Conservation (phyloP, 2,329 filamentous ascomycete species). For the Albifimbria verrucaria region DNA sequence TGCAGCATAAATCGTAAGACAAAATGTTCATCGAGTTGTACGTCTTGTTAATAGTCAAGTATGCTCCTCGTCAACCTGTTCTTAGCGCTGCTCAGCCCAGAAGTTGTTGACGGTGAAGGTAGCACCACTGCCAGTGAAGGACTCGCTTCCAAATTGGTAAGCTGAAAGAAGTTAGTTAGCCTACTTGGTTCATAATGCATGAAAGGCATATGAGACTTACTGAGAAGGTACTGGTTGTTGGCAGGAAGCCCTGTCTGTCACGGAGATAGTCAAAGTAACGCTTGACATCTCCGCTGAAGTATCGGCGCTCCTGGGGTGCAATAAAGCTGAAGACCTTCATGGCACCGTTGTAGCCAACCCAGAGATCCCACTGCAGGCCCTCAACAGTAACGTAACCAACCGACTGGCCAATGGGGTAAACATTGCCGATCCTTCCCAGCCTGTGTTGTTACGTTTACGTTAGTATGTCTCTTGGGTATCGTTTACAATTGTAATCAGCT, state of each 20-base stretch:
- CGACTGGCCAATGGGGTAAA: conserved; percentile 23
- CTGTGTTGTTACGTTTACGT: conserved; percentile 2
- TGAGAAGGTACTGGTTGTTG: conserved; percentile 46
- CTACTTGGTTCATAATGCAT: neutral
- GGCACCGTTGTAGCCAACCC: conserved; percentile 52
- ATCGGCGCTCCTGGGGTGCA: conserved; percentile 35
- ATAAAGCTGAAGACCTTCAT: conserved; percentile 58
- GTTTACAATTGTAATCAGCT: neutral
- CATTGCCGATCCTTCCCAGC: conserved; percentile 15
- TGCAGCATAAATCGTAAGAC: too few species aligned
- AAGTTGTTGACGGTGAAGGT: conserved; percentile 9
- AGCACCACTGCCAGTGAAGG: conserved; percentile 45
- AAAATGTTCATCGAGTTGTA: too few species aligned
- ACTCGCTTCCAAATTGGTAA: conserved; percentile 45
- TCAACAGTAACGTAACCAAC: conserved; percentile 52
- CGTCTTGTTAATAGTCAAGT: too few species aligned
- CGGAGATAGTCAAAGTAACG: conserved; percentile 55
- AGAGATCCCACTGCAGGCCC: conserved; percentile 53
- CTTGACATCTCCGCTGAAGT: conserved; percentile 54
- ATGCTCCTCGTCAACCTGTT: too few species aligned
- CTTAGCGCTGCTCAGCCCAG: too few species aligned
- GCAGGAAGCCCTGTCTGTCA: conserved; percentile 41
- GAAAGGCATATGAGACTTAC: conserved; percentile 12
- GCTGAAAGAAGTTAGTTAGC: conserved; percentile 6
- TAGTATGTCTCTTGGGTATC: neutral